phyloP scores from a whole-genome alignment of 2,329 filamentous ascomycete genomes.

The Colletotrichum tamarilloi region DNA sequence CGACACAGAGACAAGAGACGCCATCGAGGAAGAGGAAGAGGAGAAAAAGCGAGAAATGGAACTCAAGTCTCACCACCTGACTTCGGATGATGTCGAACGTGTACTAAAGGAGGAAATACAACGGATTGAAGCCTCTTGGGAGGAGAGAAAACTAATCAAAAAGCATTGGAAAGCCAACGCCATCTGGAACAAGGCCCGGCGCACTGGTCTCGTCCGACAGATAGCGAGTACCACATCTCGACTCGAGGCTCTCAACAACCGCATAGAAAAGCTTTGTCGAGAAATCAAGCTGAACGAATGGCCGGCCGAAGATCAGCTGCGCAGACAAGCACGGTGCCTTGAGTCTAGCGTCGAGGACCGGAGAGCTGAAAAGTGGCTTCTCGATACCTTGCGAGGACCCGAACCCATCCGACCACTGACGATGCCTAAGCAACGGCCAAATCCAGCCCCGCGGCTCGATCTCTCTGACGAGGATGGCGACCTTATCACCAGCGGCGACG shows the following conservation, averaged over 20 bases:
- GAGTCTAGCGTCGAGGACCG: constrained; percentile 74
- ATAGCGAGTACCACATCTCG: constrained; percentile 56
- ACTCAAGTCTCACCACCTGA: constrained; percentile 46
- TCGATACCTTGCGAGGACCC: constrained; percentile 56
- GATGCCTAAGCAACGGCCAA: constrained; percentile 43
- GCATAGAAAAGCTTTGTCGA: constrained; percentile 65
- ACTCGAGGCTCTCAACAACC: constrained; percentile 56
- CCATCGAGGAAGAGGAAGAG: constrained; percentile 69
- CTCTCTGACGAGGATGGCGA: constrained; percentile 57
- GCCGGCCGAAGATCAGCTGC: constrained; percentile 62
- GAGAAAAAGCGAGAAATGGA: constrained; percentile 40
- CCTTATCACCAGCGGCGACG: constrained; percentile 59
- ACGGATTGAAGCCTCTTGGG: constrained; percentile 66
- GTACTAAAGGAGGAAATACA: constrained; percentile 66
- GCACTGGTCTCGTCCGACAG: constrained; percentile 48
- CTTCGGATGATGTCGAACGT: constrained; percentile 57
- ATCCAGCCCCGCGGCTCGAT: constrained; percentile 31
- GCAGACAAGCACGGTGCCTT: constrained; percentile 66
- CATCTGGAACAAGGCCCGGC: constrained; percentile 70
- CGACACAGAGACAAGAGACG: constrained; percentile 69
- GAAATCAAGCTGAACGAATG: constrained; percentile 66
- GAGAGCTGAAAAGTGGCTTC: constrained; percentile 62
- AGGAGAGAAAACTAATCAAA: constrained; percentile 65
- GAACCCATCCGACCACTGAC: constrained; percentile 51
- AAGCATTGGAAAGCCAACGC: constrained; percentile 66